phyloP scores from a whole-genome alignment of 208 protist genomes.

The Acanthamoeba rhysodes region DNA sequence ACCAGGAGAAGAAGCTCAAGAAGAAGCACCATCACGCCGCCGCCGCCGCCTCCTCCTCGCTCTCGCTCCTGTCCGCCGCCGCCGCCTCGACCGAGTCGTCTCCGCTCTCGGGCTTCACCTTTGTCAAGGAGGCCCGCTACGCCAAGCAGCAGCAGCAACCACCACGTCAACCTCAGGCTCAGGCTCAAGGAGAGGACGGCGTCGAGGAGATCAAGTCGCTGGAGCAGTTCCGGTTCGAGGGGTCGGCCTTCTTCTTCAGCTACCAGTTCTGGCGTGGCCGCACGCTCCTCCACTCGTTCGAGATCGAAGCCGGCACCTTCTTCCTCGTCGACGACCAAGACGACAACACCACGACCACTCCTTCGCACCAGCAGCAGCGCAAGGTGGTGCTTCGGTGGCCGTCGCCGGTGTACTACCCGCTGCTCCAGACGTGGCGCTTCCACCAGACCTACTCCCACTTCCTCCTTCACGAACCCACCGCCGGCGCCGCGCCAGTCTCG shows the following conservation, averaged over 20 bases:
- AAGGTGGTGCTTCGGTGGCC: slow-evolving; percentile 22
- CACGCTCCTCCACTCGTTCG: slow-evolving; percentile 45
- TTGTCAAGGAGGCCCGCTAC: slow-evolving; percentile 40
- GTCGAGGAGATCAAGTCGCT: slow-evolving; percentile 56
- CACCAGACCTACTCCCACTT: slow-evolving; percentile 62
- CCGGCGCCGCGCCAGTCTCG: neutral
- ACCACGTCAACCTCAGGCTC: neutral
- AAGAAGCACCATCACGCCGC: neutral
- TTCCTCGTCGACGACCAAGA: neutral
- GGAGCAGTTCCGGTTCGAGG: slow-evolving; percentile 46
- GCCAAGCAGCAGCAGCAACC: neutral
- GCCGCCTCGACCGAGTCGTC: neutral
- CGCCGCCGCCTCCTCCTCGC: no score
- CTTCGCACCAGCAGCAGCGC: neutral
- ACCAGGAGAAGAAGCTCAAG: neutral
- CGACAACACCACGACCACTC: neutral
- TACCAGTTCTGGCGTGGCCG: slow-evolving; percentile 54
- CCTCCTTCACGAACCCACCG: neutral
- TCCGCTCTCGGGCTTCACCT: slow-evolving; percentile 9
- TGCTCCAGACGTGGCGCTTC: slow-evolving; percentile 55
- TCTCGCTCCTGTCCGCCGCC: neutral
- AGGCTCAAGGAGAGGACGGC: neutral
- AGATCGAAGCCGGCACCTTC: slow-evolving; percentile 18
- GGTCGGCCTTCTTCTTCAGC: slow-evolving; percentile 33
- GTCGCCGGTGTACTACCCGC: slow-evolving; percentile 37